Conservation (phyloP, 305 asterid species). For the Fraxinus floribunda region DNA sequence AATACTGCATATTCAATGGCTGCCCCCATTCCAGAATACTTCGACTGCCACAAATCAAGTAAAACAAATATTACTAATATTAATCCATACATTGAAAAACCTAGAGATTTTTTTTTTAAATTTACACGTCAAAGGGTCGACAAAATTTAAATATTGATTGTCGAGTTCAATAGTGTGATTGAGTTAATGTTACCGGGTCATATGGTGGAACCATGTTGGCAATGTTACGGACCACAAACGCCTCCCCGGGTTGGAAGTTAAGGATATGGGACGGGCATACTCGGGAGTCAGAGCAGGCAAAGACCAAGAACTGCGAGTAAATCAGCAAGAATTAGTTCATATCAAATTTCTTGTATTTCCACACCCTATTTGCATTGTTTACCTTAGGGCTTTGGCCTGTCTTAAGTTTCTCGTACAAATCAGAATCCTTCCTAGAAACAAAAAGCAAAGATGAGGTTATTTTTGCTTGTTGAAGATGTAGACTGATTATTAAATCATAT, state of each 20-base stretch:
- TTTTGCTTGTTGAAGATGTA: background rate
- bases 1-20: slow-evolving; percentile 89
- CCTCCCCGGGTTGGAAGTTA: slow-evolving; percentile 87
- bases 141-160: background rate
- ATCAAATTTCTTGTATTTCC: background rate
- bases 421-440: slow-evolving; percentile 58
- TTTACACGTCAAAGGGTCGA: background rate
- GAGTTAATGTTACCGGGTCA: slow-evolving; percentile 47
- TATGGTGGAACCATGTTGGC: slow-evolving; percentile 95
- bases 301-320: slow-evolving; percentile 67
- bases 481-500: too few species aligned
- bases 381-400: slow-evolving; percentile 78
- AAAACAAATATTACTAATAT: background rate
- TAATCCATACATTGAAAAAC: background rate
- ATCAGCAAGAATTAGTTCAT: slow-evolving; percentile 7
- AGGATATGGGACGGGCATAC: slow-evolving; percentile 89
- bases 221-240: slow-evolving; percentile 80
- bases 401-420: slow-evolving; percentile 55
- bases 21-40: slow-evolving; percentile 81
- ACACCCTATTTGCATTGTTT: background rate
- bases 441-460: background rate
- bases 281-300: slow-evolving; percentile 89
- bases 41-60: slow-evolving; percentile 45
- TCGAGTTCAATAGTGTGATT: background rate
- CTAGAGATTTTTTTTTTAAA: background rate